A percentile compares a stretch with the other conserved stretches of the same genome.
These are phyloP conservation scores for Lactuca saligna DNA, from an alignment of 129 eudicot genomes.

Conservation along the genomic window DNA sequence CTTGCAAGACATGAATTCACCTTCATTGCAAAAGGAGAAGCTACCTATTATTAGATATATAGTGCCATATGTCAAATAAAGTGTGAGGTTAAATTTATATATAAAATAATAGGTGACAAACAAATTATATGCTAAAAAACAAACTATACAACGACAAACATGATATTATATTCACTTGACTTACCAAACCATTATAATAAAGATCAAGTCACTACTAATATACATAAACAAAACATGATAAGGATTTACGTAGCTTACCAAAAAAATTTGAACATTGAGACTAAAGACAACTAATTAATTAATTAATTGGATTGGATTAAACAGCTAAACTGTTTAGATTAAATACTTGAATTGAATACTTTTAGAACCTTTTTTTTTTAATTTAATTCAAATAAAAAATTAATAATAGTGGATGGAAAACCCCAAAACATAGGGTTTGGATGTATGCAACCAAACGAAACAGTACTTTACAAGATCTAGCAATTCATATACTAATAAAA, in stretches of 20 bases:
- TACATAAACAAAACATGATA: neutral
- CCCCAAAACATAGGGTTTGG: slow-evolving; percentile 2
- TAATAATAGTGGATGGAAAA: neutral
- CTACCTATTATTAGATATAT: slow-evolving; percentile 3
- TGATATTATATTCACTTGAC: neutral
- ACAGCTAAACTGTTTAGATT: neutral
- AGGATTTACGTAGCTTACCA: neutral
- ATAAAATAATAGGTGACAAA: neutral
- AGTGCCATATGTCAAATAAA: neutral
- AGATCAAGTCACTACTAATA: neutral
- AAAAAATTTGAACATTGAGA: neutral
- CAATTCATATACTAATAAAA: neutral
- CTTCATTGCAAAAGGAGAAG: slow-evolving; percentile 3
- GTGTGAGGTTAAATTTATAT: neutral
- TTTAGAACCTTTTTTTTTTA: neutral
- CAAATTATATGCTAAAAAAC: slow-evolving; percentile 10
- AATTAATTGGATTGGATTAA: neutral
- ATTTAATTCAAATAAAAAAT: too few species aligned
- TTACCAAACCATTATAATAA: slow-evolving; percentile 11
- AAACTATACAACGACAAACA: slow-evolving; percentile 2
- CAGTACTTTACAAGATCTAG: slow-evolving; percentile 12
- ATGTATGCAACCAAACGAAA: slow-evolving; percentile 4
- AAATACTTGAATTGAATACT: neutral
- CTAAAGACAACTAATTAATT: neutral
- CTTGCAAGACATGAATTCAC: slow-evolving; percentile 13